phyloP scores from a whole-genome alignment of 2,329 filamentous ascomycete species.

The Amphichorda felina region DNA sequence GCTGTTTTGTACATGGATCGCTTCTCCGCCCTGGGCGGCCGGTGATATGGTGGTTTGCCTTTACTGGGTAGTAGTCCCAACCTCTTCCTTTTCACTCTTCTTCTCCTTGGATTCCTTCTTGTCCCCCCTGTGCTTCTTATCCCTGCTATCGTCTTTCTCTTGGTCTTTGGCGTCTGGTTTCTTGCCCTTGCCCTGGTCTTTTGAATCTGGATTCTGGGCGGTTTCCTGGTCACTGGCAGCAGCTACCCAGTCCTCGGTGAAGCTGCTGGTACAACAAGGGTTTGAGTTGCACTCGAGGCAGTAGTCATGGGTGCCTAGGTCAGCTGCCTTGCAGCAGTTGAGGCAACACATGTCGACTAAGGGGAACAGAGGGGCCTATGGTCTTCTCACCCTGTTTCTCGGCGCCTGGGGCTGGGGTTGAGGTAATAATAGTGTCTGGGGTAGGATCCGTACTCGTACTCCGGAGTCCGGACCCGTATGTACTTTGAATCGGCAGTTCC shows the following conservation, averaged over 20 bases:
- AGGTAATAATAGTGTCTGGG: too few species aligned
- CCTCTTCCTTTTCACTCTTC: too few species aligned
- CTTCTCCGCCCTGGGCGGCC: background rate
- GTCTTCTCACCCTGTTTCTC: too few species aligned
- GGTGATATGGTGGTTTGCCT: too few species aligned
- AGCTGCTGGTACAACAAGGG: background rate
- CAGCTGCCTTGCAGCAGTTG: constrained; percentile 16
- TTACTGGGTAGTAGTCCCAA: too few species aligned
- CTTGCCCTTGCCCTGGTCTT: constrained; percentile 1
- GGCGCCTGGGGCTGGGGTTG: too few species aligned
- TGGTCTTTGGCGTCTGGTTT: background rate
- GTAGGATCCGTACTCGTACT: too few species aligned
- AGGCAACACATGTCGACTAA: constrained; percentile 13
- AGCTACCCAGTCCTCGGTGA: background rate
- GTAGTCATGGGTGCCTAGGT: constrained; percentile 19
- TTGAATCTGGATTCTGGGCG: background rate
- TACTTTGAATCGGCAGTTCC: too few species aligned
- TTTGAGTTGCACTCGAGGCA: constrained; percentile 12
- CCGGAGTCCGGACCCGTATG: too few species aligned
- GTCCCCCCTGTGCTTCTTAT: too few species aligned
- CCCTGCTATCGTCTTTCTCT: background rate
- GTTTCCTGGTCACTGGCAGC: background rate
- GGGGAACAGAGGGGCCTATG: too few species aligned
- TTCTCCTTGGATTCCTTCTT: too few species aligned
- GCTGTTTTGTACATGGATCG: background rate